These are phyloP conservation scores for Podaxis pistillaris DNA, from an alignment of 768 basidiomycete species.

Conservation along the genomic window DNA sequence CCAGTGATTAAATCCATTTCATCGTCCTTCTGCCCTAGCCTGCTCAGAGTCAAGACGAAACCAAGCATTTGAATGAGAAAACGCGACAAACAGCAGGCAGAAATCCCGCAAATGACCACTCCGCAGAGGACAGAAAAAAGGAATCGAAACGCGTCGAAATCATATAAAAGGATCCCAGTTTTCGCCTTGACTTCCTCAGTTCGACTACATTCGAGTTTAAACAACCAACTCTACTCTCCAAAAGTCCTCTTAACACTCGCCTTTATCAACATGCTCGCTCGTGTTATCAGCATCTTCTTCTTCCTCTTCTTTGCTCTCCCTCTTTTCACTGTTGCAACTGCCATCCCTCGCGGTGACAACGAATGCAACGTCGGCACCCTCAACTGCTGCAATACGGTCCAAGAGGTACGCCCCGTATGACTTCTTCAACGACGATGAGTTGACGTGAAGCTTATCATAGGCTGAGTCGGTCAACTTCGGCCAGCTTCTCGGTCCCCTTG, in stretches of 20 bases:
- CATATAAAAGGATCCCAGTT: not conserved
- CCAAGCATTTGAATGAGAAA: not conserved
- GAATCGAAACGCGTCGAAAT: not conserved
- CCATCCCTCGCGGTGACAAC: not conserved
- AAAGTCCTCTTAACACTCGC: not conserved
- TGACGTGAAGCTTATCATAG: not conserved
- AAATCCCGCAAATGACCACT: not conserved
- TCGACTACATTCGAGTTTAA: not conserved
- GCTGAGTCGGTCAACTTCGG: not conserved
- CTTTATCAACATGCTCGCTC: not conserved
- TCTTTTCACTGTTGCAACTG: not conserved
- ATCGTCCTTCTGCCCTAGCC: not conserved
- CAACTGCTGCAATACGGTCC: not conserved
- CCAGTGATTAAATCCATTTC: not conserved
- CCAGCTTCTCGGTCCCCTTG: too few species aligned
- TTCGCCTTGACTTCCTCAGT: not conserved
- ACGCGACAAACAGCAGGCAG: not conserved
- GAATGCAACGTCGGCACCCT: not conserved
- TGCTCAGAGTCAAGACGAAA: not conserved
- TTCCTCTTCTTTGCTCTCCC: not conserved
- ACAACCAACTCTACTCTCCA: not conserved
- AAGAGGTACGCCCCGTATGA: not conserved
- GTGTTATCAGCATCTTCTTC: not conserved
- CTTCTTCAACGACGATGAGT: not conserved
- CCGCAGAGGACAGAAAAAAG: not conserved